Evolutionary conservation across 441 rosid genomes (phyloP).

Genomic region (Adansonia gregorii): DNA sequence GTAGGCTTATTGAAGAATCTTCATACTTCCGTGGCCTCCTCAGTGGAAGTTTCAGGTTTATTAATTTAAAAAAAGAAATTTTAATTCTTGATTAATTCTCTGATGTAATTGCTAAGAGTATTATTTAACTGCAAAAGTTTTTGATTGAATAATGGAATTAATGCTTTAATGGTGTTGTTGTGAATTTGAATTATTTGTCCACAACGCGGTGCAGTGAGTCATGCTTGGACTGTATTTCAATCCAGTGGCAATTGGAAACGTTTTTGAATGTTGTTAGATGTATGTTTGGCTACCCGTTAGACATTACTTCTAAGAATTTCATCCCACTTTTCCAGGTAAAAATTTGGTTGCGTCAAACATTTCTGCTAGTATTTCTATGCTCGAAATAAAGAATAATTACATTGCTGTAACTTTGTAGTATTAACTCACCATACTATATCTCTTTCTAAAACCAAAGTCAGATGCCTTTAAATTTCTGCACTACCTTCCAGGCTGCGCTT

Average conservation of each 20-base stretch:
- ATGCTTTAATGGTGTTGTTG: constrained; percentile 1
- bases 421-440: background rate
- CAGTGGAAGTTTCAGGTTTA: constrained; percentile 71
- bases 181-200: constrained; percentile 18
- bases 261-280: constrained; percentile 57
- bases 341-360: constrained; percentile 5
- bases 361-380: background rate
- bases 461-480: constrained; percentile 12
- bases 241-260: constrained; percentile 60
- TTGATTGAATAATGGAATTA: constrained; percentile 10
- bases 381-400: background rate
- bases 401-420: constrained; percentile 12
- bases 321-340: constrained; percentile 67
- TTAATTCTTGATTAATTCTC: background rate
- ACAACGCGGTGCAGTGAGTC: constrained; percentile 59
- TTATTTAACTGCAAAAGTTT: background rate
- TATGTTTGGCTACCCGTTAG: constrained; percentile 50
- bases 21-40: constrained; percentile 70
- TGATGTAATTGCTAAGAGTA: constrained; percentile 4
- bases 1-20: constrained; percentile 65
- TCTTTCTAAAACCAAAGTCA: constrained; percentile 1
- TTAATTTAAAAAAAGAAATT: background rate
- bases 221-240: constrained; percentile 42
- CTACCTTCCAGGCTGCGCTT: constrained; percentile 60
- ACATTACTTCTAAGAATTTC: constrained; percentile 54